Evolutionary conservation across 176 grass and related monocot genomes (phyloP).

Genomic region (Aegilops longissima): DNA sequence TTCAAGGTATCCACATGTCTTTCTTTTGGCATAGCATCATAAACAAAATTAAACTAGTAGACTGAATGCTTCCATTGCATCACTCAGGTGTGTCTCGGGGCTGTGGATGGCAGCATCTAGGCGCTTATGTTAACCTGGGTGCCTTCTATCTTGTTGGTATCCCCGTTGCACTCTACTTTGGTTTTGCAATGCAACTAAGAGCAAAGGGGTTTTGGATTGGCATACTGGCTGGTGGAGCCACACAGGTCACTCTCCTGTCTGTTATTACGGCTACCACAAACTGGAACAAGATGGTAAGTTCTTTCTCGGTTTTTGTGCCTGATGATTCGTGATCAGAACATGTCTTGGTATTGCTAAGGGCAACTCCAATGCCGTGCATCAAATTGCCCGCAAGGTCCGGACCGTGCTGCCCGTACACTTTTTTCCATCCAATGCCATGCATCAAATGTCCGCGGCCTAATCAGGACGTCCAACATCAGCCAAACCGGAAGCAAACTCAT

Average conservation of each 20-base stretch:
- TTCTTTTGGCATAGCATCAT: neutral
- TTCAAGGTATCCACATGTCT: slow-evolving; percentile 34
- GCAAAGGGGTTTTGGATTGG: slow-evolving; percentile 49
- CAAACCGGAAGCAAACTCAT: too few relatives aligned
- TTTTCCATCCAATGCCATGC: too few relatives aligned
- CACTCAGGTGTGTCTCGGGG: slow-evolving; percentile 57
- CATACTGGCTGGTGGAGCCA: slow-evolving; percentile 49
- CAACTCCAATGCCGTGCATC: too few relatives aligned
- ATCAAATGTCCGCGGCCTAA: too few relatives aligned
- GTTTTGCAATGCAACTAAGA: slow-evolving; percentile 49
- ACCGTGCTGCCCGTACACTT: too few relatives aligned
- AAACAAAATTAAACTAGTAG: neutral
- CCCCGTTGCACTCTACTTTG: slow-evolving; percentile 40
- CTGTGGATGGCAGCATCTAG: slow-evolving; percentile 68
- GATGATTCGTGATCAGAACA: too few relatives aligned
- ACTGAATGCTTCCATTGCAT: too few relatives aligned
- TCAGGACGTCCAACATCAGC: too few relatives aligned
- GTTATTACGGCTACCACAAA: slow-evolving; percentile 46
- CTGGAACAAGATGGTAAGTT: slow-evolving; percentile 51
- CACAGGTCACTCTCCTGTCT: slow-evolving; percentile 40
- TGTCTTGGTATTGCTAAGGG: neutral
- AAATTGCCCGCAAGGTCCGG: too few relatives aligned
- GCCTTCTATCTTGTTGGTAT: slow-evolving; percentile 61
- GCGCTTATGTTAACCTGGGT: slow-evolving; percentile 64
- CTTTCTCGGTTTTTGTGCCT: neutral